Evolutionary conservation across 2,329 filamentous ascomycete species (phyloP).

Genomic region (Alternaria solani): DNA sequence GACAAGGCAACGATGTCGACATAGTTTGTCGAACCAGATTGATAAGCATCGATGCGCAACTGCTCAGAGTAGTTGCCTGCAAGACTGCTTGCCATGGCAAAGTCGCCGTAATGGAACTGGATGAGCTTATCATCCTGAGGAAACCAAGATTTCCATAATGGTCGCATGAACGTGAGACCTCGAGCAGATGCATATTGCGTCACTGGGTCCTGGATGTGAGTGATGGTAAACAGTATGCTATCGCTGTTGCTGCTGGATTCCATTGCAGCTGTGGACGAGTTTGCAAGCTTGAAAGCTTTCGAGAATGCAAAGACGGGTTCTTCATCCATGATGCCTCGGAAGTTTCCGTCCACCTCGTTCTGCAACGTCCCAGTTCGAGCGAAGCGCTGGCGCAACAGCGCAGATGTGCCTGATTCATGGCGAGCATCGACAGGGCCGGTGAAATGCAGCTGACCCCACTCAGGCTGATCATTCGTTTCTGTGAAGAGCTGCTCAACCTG

Average conservation of each 20-base stretch:
- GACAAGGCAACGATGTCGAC: constrained; percentile 79
- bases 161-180: constrained; percentile 79
- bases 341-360: constrained; percentile 72
- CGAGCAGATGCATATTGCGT: constrained; percentile 80
- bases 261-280: constrained; percentile 16
- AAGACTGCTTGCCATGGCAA: constrained; percentile 67
- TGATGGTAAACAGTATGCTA: constrained; percentile 76
- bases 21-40: constrained; percentile 77
- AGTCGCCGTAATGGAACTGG: constrained; percentile 79
- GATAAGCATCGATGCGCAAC: constrained; percentile 73
- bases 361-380: constrained; percentile 70
- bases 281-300: constrained; percentile 47
- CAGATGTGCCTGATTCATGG: constrained; percentile 76
- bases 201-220: constrained; percentile 79
- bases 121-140: constrained; percentile 68
- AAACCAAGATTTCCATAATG: constrained; percentile 82
- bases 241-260: constrained; percentile 48
- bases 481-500: constrained; percentile 73
- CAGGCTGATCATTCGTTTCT: constrained; percentile 74
- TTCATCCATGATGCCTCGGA: constrained; percentile 75
- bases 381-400: constrained; percentile 71
- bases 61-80: constrained; percentile 78
- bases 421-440: constrained; percentile 72
- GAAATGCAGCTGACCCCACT: constrained; percentile 86
- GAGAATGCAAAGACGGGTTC: constrained; percentile 83